Evolutionary conservation across 192 early-diverging fungal species (phyloP).

Genomic region (Mortierella alpina): DNA sequence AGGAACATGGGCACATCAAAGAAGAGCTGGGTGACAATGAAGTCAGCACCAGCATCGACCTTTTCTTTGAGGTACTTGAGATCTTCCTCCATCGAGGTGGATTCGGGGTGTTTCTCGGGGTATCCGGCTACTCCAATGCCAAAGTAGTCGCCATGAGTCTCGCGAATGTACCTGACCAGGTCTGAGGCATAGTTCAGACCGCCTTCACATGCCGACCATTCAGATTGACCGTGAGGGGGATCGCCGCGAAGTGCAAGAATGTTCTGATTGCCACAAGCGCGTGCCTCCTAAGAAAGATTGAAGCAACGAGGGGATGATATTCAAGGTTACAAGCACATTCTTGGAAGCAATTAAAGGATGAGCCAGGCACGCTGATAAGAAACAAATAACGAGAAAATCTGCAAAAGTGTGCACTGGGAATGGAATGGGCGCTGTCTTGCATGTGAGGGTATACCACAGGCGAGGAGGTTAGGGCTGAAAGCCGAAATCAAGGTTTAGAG

Average conservation of each 20-base stretch:
- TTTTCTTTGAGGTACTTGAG: slow-evolving; percentile 86
- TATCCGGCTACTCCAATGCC: slow-evolving; percentile 97
- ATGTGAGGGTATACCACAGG: background rate
- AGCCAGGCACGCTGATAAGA: background rate
- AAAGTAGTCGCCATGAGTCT: slow-evolving; percentile 93
- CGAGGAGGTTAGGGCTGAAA: no score
- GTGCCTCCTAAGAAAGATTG: slow-evolving; percentile 69
- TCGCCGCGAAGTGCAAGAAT: slow-evolving; percentile 97
- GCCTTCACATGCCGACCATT: slow-evolving; percentile 86
- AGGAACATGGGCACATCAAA: slow-evolving; percentile 92
- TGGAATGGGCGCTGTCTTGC: background rate
- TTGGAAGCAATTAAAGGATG: background rate
- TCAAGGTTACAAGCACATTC: background rate
- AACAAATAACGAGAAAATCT: background rate
- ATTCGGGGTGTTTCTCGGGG: slow-evolving; percentile 93
- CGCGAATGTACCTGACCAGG: slow-evolving; percentile 90
- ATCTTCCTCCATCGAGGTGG: slow-evolving; percentile 79
- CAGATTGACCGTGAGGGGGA: slow-evolving; percentile 83
- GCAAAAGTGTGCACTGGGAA: background rate
- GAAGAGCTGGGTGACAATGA: slow-evolving; percentile 95
- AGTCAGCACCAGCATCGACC: slow-evolving; percentile 92
- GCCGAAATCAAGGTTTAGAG: slow-evolving; percentile 21
- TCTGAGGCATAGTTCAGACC: slow-evolving; percentile 91
- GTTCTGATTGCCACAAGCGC: slow-evolving; percentile 94
- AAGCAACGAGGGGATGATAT: background rate